Base-by-base conservation (phyloP, 495 filamentous ascomycete species). In the Penicillium ucsense region DNA sequence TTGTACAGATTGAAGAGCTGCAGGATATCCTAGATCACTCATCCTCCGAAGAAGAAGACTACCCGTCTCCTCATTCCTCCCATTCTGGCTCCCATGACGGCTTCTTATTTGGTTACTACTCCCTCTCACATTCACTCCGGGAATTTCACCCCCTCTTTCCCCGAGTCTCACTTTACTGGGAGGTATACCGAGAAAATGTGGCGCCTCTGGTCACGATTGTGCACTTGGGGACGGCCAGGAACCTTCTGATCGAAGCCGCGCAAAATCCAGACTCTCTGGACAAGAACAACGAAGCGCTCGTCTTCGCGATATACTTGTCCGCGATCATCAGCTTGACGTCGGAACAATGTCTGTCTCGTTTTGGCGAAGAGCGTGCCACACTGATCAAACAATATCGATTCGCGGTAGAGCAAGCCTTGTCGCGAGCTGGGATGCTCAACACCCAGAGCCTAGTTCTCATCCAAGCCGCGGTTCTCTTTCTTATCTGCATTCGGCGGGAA, bases 221-320 rank as follows among this genome's bases (percentile, higher is more conserved):
- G 5, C 84, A 89, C 55, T 74, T 73, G 6, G 81, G 82, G 3
- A 78, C 78, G 3, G 74, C 75, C 50, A 70, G 64, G 11, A 75
- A 75, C 31, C 45, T 75, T 4, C 64, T 80, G 37, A 46, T 57
- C 8, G 59, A 64, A 7, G 64, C 72, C 6, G 66, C 70, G 7
- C 68, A 67, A 38, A 73, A 77, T 43, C 69, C 79, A 34, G 75
- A 82, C 37, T 62, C 52, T 6, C 57, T 86, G 46, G 79, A 79
- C 12, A 79, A 75, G 31, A 77, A 70, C 30, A 75, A 66, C 4
- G 89, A 95, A 55, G 80, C 83, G 5, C 56, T 94, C 12, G 71
- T 90, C 51, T 91, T 94, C 48, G 64, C 85, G 6, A 83, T 94
- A 39, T 94, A 92, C 56, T 83, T 86, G 56, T 80, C 79, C 31